Conservation (phyloP, 2,329 filamentous ascomycete genomes). For the Pseudogymnoascus sp. region DNA sequence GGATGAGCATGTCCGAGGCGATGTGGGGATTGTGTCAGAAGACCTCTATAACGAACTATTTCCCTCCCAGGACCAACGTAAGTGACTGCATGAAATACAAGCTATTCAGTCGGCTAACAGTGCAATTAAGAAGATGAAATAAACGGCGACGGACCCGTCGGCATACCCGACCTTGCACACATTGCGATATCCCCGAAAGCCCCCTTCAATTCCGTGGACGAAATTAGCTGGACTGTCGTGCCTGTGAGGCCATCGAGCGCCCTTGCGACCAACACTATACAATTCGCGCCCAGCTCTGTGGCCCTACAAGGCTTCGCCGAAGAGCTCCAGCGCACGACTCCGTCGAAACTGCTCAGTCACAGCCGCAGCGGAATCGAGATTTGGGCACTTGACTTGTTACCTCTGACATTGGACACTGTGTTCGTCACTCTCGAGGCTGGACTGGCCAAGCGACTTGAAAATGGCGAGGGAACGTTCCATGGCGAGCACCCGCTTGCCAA, state of each 20-base stretch:
- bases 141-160: conserved; percentile 19
- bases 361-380: conserved; percentile 76
- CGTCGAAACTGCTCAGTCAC: conserved; percentile 64
- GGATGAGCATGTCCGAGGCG: conserved; percentile 76
- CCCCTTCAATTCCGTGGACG: conserved; percentile 47
- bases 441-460: conserved; percentile 68
- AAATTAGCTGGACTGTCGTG: conserved; percentile 74
- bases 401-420: conserved; percentile 72
- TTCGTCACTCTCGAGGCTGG: conserved; percentile 81
- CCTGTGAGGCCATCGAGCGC: conserved; percentile 58
- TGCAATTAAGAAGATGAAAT: conserved; percentile 16
- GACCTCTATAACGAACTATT: conserved; percentile 80
- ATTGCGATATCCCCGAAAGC: conserved; percentile 69
- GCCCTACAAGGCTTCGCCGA: conserved; percentile 73
- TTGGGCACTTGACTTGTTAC: conserved; percentile 68
- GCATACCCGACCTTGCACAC: conserved; percentile 41
- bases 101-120: conserved; percentile 18
- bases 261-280: conserved; percentile 67
- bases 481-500: conserved; percentile 45
- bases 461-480: conserved; percentile 76
- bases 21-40: conserved; percentile 77
- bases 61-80: conserved; percentile 48
- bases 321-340: conserved; percentile 61
- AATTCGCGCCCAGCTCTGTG: conserved; percentile 64
- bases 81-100: conserved; percentile 27